phyloP scores from a whole-genome alignment of 208 protist species.

The Giardia duodenalis region DNA sequence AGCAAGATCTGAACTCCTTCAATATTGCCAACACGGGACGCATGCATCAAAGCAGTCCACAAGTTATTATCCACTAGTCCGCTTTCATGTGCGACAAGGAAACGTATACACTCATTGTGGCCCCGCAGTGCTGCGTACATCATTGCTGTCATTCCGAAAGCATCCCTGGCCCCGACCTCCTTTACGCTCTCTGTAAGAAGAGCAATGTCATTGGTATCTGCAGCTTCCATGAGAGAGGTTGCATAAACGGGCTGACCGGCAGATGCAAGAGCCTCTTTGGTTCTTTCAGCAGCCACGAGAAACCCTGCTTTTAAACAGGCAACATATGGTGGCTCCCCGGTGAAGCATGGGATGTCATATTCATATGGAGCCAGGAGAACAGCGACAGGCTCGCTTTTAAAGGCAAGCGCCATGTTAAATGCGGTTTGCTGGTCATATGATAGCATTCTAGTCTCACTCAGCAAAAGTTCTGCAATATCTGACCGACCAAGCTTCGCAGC shows the following conservation, averaged over 20 bases:
- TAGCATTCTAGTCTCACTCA: not conserved
- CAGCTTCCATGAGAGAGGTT: not conserved
- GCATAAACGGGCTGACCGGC: not conserved
- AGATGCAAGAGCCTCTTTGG: not conserved
- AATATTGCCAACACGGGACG: not conserved
- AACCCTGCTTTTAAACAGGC: not conserved
- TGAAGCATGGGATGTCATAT: constrained; percentile 2
- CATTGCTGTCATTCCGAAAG: not conserved
- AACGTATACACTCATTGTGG: not conserved
- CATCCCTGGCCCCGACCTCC: not conserved
- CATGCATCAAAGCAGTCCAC: not conserved
- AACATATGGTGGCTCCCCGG: not conserved
- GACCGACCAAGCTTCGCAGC: not conserved
- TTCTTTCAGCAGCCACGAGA: not conserved
- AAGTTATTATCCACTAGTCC: not conserved
- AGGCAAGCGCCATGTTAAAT: not conserved
- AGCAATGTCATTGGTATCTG: not conserved
- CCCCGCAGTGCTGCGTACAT: not conserved
- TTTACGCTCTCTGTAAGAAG: not conserved
- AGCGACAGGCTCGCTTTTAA: not conserved
- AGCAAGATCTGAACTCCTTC: not conserved
- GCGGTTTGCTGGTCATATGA: not conserved
- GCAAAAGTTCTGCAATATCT: not conserved
- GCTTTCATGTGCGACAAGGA: not conserved
- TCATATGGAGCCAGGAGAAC: not conserved